Conservation (phyloP, 768 basidiomycete genomes). For the Boletus tomentosulus region DNA sequence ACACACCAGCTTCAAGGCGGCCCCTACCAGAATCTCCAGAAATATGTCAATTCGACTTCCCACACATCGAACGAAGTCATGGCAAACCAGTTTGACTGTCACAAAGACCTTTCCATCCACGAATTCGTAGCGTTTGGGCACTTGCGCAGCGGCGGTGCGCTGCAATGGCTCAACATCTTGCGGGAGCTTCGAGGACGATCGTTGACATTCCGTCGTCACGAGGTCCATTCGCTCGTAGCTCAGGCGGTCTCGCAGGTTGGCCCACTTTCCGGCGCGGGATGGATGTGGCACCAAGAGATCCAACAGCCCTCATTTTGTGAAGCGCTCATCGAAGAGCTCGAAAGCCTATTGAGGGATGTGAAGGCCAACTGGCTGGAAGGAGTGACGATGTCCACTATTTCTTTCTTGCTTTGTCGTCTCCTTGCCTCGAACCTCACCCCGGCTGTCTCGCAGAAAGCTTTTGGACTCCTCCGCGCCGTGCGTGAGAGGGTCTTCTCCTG, state of each 20-base stretch:
- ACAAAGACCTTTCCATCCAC: constrained; percentile 38
- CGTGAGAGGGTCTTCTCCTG: constrained; percentile 35
- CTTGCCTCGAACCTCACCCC: constrained; percentile 23
- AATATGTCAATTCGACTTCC: constrained; percentile 32
- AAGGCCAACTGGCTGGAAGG: constrained; percentile 40
- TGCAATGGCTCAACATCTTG: constrained; percentile 51
- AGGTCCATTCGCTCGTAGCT: constrained; percentile 39
- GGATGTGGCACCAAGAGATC: constrained; percentile 42
- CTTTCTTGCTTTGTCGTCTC: constrained; percentile 35
- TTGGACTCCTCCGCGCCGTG: constrained; percentile 29
- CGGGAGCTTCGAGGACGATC: constrained; percentile 40
- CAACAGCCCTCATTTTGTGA: constrained; percentile 30
- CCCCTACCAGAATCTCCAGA: constrained; percentile 35
- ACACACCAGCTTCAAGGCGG: constrained; percentile 31
- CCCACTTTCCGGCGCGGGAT: constrained; percentile 8
- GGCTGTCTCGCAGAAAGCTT: constrained; percentile 13
- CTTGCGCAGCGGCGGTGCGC: constrained; percentile 39
- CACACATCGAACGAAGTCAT: constrained; percentile 44
- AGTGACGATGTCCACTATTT: constrained; percentile 30
- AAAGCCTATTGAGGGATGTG: constrained; percentile 33
- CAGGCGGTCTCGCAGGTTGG: constrained; percentile 47
- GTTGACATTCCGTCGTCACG: constrained; percentile 37
- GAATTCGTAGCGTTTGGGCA: constrained; percentile 44
- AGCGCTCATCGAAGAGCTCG: constrained; percentile 35
- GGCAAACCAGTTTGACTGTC: constrained; percentile 40